phyloP scores from a whole-genome alignment of 352 stramenopile genomes.

The Pythium dissotocum region DNA sequence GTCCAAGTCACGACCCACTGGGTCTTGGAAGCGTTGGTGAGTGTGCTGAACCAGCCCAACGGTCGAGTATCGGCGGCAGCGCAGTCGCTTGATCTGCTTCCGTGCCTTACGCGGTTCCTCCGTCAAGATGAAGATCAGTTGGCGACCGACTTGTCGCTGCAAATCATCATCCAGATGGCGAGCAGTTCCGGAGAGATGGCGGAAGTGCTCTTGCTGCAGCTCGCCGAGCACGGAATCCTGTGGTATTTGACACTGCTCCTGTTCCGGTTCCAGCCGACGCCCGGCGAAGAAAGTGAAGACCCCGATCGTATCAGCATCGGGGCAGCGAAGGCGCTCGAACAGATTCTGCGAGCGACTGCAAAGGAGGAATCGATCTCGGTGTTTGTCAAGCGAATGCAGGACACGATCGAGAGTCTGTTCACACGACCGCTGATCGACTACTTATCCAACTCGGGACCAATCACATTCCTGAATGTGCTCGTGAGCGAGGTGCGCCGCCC shows the following conservation, averaged over 20 bases:
- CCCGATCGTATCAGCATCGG: slow-evolving; percentile 68
- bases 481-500: slow-evolving; percentile 73
- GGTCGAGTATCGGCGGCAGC: slow-evolving; percentile 76
- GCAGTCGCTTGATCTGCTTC: slow-evolving; percentile 80
- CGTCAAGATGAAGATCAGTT: slow-evolving; percentile 65
- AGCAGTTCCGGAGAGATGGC: slow-evolving; percentile 78
- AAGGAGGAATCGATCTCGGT: slow-evolving; percentile 74
- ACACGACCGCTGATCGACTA: slow-evolving; percentile 77
- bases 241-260: slow-evolving; percentile 85
- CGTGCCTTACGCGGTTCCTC: slow-evolving; percentile 77
- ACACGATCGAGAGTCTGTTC: slow-evolving; percentile 84
- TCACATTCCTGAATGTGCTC: slow-evolving; percentile 73
- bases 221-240: slow-evolving; percentile 79
- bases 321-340: slow-evolving; percentile 69
- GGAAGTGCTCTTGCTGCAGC: slow-evolving; percentile 74
- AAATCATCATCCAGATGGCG: slow-evolving; percentile 85
- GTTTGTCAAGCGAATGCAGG: slow-evolving; percentile 81
- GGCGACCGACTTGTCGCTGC: slow-evolving; percentile 73
- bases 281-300: slow-evolving; percentile 33
- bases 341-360: slow-evolving; percentile 66
- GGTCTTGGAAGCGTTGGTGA: slow-evolving; percentile 80
- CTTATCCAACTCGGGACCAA: slow-evolving; percentile 54
- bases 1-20: slow-evolving; percentile 75
- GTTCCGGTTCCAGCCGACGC: slow-evolving; percentile 52
- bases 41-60: slow-evolving; percentile 81